These are phyloP conservation scores for Globisporangium uncinulatum DNA, from an alignment of 352 stramenopile species.

Conservation along the genomic window DNA sequence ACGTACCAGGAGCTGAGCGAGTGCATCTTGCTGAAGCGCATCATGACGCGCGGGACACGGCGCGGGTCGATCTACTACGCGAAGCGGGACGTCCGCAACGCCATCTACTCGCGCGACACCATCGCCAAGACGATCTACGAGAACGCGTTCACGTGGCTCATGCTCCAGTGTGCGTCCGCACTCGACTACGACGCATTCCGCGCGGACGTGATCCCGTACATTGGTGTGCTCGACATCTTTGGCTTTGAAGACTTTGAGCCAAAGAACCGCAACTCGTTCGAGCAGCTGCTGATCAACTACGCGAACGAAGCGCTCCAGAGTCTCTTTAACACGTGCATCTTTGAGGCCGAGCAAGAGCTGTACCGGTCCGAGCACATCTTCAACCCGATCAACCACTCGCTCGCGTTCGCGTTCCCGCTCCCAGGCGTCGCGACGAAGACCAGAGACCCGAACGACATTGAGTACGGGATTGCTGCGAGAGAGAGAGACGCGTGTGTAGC, in stretches of 20 bases:
- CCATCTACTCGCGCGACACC: conserved; percentile 81
- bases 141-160: conserved; percentile 85
- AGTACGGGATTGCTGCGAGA: conserved; percentile 12
- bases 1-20: conserved; percentile 53
- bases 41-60: conserved; percentile 67
- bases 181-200: conserved; percentile 80
- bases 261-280: conserved; percentile 89
- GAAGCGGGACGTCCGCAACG: conserved; percentile 52
- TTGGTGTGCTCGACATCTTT: conserved; percentile 91
- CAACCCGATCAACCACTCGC: conserved; percentile 72
- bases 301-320: conserved; percentile 89
- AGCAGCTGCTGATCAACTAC: conserved; percentile 92
- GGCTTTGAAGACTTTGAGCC: conserved; percentile 89
- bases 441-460: conserved; percentile 30
- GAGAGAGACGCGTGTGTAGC: neutral
- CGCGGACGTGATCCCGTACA: conserved; percentile 80
- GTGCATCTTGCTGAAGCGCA: conserved; percentile 76
- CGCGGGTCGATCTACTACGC: conserved; percentile 78
- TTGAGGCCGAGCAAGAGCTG: conserved; percentile 79
- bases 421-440: conserved; percentile 25
- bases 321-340: conserved; percentile 88
- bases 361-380: conserved; percentile 84
- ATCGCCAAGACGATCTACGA: conserved; percentile 90
- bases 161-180: conserved; percentile 72
- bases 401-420: conserved; percentile 70